Evolutionary conservation across 192 early-diverging fungal species (phyloP).

Genomic region (Gaertneriomyces sp.): DNA sequence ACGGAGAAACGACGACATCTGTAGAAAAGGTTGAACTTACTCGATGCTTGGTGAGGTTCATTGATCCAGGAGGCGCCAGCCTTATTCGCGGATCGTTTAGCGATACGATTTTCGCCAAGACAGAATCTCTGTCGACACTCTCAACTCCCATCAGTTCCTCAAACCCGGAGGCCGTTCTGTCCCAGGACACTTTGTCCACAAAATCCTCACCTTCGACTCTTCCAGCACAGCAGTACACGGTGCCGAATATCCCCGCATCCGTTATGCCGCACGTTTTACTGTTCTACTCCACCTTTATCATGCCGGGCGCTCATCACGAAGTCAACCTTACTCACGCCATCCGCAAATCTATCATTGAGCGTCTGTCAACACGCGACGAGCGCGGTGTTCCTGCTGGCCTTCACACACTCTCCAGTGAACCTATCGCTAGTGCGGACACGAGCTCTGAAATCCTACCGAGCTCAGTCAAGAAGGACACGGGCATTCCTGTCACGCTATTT

Average conservation of each 20-base stretch:
- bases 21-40: conserved; percentile 2
- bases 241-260: conserved; percentile 12
- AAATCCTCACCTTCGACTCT: conserved; percentile 2
- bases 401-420: no score
- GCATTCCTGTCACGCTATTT: conserved; percentile 27
- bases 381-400: not conserved
- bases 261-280: conserved; percentile 23
- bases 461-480: not conserved
- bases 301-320: conserved; percentile 30
- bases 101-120: no score
- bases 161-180: not conserved
- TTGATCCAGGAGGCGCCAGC: not conserved
- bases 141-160: not conserved
- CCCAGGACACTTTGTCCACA: no score
- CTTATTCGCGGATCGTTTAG: no score
- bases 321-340: conserved; percentile 35
- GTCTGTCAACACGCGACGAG: not conserved
- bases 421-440: not conserved
- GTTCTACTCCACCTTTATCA: conserved; percentile 35
- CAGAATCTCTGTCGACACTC: not conserved
- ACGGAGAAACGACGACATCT: not conserved
- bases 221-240: not conserved
- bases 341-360: conserved; percentile 21
- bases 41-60: conserved; percentile 28
- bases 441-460: not conserved